Evolutionary conservation across 495 filamentous ascomycete genomes (phyloP), one percentile per base, ranked within the genome.

Genomic region (Penicillium longicatenatum): DNA sequence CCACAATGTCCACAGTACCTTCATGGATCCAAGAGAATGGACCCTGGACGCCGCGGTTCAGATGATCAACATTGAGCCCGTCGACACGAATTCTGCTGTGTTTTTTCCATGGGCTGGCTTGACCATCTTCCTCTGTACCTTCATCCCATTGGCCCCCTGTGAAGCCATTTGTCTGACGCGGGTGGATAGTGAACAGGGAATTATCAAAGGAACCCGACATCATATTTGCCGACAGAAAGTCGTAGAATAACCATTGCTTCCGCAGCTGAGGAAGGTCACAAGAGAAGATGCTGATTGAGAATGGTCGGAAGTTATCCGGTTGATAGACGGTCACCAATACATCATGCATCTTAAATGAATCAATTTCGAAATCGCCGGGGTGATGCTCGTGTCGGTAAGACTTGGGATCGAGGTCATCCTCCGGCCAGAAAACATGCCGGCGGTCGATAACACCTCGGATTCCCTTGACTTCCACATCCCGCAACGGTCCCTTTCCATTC

Each of bases 21-120:
- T 96, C 89, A 64, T 93, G 87, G 39, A 98, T 98, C 94, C 94
- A 98, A 0, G 91, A 93, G 69, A 98, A 98, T 0, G 93, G 94
- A 0, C 94, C 95, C 59, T 94, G 86, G 6, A 97, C 89, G 30
- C 94, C 93, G 33, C 92, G 88, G 66, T 98, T 98, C 3, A 98
- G 79, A 70, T 98, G 94, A 66, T 97, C 93, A 53, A 98, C 96
- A 65, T 89, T 95, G 6, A 98, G 81, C 9, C 90, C 92, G 66
- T 97, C 94, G 59, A 98, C 94, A 16, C 94, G 84, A 29, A 96
- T 81, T 49, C 94, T 82, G 64, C 85, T 94, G 54, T 94, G 90
- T 67, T 97, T 97, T 77, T 97, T 96, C 92, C 92, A 98, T 0
- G 82, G 80, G 50, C 62, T 76, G 8, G 72, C 61, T 42, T 84